phyloP scores from a whole-genome alignment of 2,329 filamentous ascomycete genomes.

The Penicillium sp. region DNA sequence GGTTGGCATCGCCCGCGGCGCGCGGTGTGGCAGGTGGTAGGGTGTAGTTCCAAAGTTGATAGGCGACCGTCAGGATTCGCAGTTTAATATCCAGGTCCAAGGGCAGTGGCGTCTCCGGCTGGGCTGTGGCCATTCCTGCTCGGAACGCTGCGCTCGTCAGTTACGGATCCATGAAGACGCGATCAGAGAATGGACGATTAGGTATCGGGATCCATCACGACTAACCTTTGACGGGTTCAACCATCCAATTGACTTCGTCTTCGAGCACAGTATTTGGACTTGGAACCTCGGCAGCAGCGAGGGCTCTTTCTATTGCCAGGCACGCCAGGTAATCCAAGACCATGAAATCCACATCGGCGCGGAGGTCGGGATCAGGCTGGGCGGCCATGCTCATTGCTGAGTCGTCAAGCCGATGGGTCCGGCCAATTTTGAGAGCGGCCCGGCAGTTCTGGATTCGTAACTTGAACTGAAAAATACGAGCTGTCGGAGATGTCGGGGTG shows the following conservation, averaged over 20 bases:
- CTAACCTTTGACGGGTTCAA: constrained; percentile 34
- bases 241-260: constrained; percentile 25
- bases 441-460: too few relatives aligned
- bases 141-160: constrained; percentile 42
- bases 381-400: neutral
- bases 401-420: neutral
- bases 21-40: constrained; percentile 2
- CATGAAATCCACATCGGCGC: constrained; percentile 55
- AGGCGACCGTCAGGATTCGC: constrained; percentile 50
- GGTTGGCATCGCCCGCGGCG: constrained; percentile 11
- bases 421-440: neutral
- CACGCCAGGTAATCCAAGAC: constrained; percentile 60
- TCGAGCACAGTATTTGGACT: constrained; percentile 7
- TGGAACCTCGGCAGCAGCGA: constrained; percentile 34
- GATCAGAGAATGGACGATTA: neutral
- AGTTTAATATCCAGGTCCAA: constrained; percentile 51
- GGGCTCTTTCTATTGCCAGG: constrained; percentile 47
- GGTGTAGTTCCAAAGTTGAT: constrained; percentile 46
- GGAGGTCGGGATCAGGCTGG: constrained; percentile 35
- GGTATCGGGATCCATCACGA: neutral
- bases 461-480: too few relatives aligned
- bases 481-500: too few relatives aligned
- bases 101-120: constrained; percentile 41
- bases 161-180: neutral
- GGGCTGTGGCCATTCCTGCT: constrained; percentile 41